Percentiles rank a stretch among this genome's conserved stretches.
These are phyloP conservation scores for Emergomyces africanus DNA, from an alignment of 2,329 filamentous ascomycete species.

Conservation along the genomic window DNA sequence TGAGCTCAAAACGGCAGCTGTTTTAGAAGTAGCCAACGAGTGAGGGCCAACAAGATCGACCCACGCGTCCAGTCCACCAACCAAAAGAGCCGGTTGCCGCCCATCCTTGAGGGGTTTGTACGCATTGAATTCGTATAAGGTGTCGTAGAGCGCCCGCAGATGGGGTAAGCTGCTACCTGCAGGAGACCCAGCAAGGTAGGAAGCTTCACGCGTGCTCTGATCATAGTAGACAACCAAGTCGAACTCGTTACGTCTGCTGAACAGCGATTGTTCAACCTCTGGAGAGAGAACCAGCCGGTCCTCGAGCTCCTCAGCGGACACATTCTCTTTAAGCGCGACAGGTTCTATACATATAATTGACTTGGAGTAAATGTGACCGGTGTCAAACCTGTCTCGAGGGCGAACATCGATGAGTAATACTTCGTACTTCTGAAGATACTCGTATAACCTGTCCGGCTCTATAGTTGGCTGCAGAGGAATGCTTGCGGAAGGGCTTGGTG, in stretches of 20 bases:
- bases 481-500: conserved; percentile 33
- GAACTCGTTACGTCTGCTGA: conserved; percentile 59
- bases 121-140: conserved; percentile 72
- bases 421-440: conserved; percentile 52
- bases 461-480: conserved; percentile 49
- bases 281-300: conserved; percentile 37
- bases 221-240: conserved; percentile 91
- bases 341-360: conserved; percentile 86
- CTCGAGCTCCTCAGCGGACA: conserved; percentile 50
- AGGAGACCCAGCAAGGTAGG: conserved; percentile 40
- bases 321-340: conserved; percentile 55
- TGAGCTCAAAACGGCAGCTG: conserved; percentile 37
- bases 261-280: conserved; percentile 55
- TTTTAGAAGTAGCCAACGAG: conserved; percentile 47
- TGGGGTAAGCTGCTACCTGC: conserved; percentile 38
- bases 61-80: conserved; percentile 81
- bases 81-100: conserved; percentile 60
- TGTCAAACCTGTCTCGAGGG: conserved; percentile 64
- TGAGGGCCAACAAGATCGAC: conserved; percentile 62
- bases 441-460: conserved; percentile 55
- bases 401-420: conserved; percentile 81
- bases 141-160: conserved; percentile 63
- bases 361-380: conserved; percentile 75
- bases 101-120: conserved; percentile 55
- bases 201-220: conserved; percentile 47